Percentiles rank a stretch among this genome's conserved stretches.
These are phyloP conservation scores for Sinapis alba DNA, from an alignment of 441 rosid genomes.

Conservation along the genomic window DNA sequence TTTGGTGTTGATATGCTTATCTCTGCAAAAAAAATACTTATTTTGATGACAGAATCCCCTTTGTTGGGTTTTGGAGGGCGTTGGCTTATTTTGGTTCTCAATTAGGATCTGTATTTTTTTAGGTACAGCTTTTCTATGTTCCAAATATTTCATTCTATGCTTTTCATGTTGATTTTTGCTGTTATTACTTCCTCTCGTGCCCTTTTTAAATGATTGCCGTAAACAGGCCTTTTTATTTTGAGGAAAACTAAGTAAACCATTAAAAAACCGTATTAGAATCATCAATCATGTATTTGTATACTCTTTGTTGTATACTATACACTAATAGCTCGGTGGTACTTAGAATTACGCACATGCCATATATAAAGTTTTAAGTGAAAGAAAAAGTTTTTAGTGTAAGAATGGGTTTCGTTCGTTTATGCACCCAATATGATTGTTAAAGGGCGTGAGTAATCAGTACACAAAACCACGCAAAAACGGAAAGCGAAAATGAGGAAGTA, in stretches of 20 bases:
- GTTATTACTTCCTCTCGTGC: background rate
- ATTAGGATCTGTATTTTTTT: background rate
- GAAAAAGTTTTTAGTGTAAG: background rate
- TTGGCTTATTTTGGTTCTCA: background rate
- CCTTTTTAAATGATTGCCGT: background rate
- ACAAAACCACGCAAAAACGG: no score
- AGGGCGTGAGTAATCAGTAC: no score
- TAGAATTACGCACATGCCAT: background rate
- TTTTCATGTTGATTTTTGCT: background rate
- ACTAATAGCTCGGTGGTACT: background rate
- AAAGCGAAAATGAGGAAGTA: no score
- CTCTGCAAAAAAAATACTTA: background rate
- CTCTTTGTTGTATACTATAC: background rate
- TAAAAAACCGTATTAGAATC: background rate
- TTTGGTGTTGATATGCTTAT: conserved; percentile 33
- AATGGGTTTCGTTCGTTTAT: background rate
- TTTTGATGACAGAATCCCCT: background rate
- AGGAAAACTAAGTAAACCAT: background rate
- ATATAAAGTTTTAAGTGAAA: background rate
- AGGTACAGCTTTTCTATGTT: background rate
- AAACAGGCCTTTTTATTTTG: background rate
- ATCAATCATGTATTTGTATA: background rate
- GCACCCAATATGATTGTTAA: no score
- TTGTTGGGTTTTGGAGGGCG: background rate
- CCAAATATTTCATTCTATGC: background rate